A percentile compares a stretch with the other conserved stretches of the same genome.
Evolutionary conservation across 2,329 filamentous ascomycete genomes (phyloP).

Genomic region (Dactylellina leptospora): DNA sequence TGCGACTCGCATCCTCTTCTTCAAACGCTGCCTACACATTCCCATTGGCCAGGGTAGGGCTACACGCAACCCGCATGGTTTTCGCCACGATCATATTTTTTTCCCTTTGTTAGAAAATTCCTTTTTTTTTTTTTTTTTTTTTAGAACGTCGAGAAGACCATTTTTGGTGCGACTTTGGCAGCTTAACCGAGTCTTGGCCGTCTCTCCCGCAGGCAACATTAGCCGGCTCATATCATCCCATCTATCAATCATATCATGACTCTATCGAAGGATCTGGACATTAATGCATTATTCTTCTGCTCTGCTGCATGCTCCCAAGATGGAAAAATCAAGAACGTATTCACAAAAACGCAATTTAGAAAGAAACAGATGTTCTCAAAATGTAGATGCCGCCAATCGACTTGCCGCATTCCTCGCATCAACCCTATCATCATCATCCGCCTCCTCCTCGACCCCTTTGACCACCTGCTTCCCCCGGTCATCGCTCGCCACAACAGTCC

Average conservation of each 20-base stretch:
- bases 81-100: background rate
- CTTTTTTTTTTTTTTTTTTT: constrained; percentile 19
- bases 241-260: background rate
- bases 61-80: constrained; percentile 18
- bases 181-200: constrained; percentile 12
- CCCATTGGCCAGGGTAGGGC: constrained; percentile 31
- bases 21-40: background rate
- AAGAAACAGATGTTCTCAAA: constrained; percentile 64
- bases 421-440: constrained; percentile 85
- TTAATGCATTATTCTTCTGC: constrained; percentile 3
- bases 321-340: constrained; percentile 1
- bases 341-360: constrained; percentile 3
- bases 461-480: constrained; percentile 19
- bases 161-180: constrained; percentile 18
- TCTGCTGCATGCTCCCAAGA: background rate
- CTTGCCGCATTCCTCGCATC: constrained; percentile 96
- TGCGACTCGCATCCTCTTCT: no score
- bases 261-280: background rate
- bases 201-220: background rate
- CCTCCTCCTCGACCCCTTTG: constrained; percentile 74
- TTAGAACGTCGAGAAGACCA: constrained; percentile 36
- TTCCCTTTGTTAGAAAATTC: background rate
- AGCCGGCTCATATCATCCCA: background rate
- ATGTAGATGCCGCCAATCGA: constrained; percentile 90
- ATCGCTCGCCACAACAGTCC: constrained; percentile 64